Percentiles rank a stretch among this genome's conserved stretches.
These are phyloP conservation scores for Jacaranda copaia DNA, from an alignment of 257 asterid species.

Conservation along the genomic window DNA sequence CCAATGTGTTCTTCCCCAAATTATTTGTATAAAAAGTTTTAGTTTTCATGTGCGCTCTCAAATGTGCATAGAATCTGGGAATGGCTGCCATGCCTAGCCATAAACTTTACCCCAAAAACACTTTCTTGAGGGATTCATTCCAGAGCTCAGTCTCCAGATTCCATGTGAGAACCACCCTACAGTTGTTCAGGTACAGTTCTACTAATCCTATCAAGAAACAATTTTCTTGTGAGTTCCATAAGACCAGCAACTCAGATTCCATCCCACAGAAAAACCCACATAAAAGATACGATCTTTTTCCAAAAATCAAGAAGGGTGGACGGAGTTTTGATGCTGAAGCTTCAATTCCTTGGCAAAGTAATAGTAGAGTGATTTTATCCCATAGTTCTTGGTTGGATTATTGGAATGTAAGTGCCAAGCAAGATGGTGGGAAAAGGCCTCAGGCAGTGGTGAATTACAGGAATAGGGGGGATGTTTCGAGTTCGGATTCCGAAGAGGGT, in stretches of 20 bases:
- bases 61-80: constrained; percentile 35
- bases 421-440: constrained; percentile 50
- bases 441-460: constrained; percentile 60
- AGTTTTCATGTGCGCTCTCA: constrained; percentile 5
- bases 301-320: constrained; percentile 33
- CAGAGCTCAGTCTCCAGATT: constrained; percentile 63
- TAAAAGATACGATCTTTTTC: constrained; percentile 49
- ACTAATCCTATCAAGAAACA: constrained; percentile 52
- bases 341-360: constrained; percentile 29
- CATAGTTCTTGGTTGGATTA: constrained; percentile 75
- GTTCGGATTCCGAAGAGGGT: constrained; percentile 76
- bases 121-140: constrained; percentile 55
- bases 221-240: constrained; percentile 36
- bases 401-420: constrained; percentile 59
- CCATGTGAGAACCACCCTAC: constrained; percentile 49
- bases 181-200: constrained; percentile 58
- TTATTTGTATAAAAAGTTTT: background rate
- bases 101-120: constrained; percentile 60
- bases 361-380: constrained; percentile 39
- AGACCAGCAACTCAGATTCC: constrained; percentile 40
- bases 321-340: constrained; percentile 38
- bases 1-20: background rate
- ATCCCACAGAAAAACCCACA: constrained; percentile 44
- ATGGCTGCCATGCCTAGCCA: constrained; percentile 66
- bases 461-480: constrained; percentile 63